Conservation (phyloP, 1,139 yeast species). For the Lodderomyces oxycetoniae region DNA sequence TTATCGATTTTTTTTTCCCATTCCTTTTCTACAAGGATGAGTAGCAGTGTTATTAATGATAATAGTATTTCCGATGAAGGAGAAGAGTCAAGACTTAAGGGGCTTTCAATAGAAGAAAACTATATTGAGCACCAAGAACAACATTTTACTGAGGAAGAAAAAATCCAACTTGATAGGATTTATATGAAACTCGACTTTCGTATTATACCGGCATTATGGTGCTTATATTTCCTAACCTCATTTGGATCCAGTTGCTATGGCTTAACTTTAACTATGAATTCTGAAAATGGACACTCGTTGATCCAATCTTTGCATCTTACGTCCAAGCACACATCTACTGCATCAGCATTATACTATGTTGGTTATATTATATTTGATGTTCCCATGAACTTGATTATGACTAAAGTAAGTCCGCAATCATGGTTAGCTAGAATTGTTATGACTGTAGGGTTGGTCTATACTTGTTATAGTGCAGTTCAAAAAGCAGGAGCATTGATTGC, state of each 20-base stretch:
- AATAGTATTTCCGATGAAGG: conserved; percentile 1
- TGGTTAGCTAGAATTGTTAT: conserved; percentile 80
- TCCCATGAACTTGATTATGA: conserved; percentile 84
- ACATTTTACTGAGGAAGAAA: conserved; percentile 2
- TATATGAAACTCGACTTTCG: conserved; percentile 65
- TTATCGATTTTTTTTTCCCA: not conserved
- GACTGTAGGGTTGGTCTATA: conserved; percentile 70
- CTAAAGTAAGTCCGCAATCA: conserved; percentile 76
- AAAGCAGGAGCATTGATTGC: conserved; percentile 63
- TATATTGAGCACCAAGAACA: conserved; percentile 9
- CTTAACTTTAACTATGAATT: conserved; percentile 76
- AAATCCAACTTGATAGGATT: conserved; percentile 47
- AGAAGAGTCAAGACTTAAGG: conserved; percentile 5
- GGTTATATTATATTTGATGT: conserved; percentile 81
- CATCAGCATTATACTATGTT: conserved; percentile 77
- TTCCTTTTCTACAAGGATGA: not conserved
- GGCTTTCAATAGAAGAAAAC: conserved; percentile 10
- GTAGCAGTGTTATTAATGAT: too few species aligned
- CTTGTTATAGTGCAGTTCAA: conserved; percentile 61
- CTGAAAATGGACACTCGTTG: conserved; percentile 58
- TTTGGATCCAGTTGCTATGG: conserved; percentile 79
- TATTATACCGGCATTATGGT: conserved; percentile 82
- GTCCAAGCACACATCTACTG: conserved; percentile 60
- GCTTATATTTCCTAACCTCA: conserved; percentile 71
- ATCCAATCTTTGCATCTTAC: conserved; percentile 47